Evolutionary conservation across 352 stramenopile genomes (phyloP).

Genomic region (Phytophthora sansomeana): DNA sequence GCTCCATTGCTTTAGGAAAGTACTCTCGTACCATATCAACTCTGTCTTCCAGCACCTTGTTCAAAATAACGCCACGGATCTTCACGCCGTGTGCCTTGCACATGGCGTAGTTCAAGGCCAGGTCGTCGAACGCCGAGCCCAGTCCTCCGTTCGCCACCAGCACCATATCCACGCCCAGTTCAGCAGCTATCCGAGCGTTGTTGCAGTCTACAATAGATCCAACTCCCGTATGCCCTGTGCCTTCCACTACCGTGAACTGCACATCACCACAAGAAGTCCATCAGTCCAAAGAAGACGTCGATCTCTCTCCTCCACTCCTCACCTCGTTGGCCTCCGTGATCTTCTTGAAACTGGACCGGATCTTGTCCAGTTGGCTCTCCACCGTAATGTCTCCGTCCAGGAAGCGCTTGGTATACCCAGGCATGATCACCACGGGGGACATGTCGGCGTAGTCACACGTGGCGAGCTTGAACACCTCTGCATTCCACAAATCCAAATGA

Average conservation of each 20-base stretch:
- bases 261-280: conserved; percentile 8
- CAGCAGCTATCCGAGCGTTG: conserved; percentile 94
- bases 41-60: conserved; percentile 93
- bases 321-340: conserved; percentile 76
- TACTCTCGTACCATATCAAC: conserved; percentile 89
- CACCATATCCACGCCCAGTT: conserved; percentile 95
- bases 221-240: conserved; percentile 95
- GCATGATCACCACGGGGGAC: conserved; percentile 96
- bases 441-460: conserved; percentile 95
- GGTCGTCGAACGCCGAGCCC: conserved; percentile 93
- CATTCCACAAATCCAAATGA: conserved; percentile 3
- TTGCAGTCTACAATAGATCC: conserved; percentile 96
- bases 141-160: conserved; percentile 96
- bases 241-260: conserved; percentile 85
- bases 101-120: conserved; percentile 94
- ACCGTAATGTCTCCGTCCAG: conserved; percentile 93
- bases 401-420: conserved; percentile 96
- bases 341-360: conserved; percentile 70
- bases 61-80: conserved; percentile 96
- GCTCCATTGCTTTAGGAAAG: conserved; percentile 85
- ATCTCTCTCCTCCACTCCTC: background rate
- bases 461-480: conserved; percentile 95
- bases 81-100: conserved; percentile 94
- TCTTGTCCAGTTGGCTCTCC: conserved; percentile 74
- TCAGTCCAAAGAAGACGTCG: background rate